Conservation (phyloP, 768 basidiomycete species). For the Tricholoma saponaceum region DNA sequence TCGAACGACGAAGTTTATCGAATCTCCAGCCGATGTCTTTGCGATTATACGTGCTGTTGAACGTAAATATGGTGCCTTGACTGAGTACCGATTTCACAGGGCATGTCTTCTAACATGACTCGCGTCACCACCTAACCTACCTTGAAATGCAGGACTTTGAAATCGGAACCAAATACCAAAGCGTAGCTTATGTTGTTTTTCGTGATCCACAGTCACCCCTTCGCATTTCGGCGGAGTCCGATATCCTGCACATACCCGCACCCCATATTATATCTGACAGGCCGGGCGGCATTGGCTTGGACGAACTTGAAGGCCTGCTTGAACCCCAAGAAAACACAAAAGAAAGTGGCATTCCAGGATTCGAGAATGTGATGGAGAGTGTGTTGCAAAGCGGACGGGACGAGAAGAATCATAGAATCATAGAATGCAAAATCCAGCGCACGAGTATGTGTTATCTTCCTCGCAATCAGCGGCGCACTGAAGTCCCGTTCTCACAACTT, state of each 20-base stretch:
- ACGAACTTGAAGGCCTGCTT: conserved; percentile 27
- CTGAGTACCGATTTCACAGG: conserved; percentile 37
- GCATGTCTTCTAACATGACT: conserved; percentile 23
- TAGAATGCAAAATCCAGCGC: conserved; percentile 18
- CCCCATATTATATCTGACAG: conserved; percentile 14
- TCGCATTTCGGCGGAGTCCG: conserved; percentile 27
- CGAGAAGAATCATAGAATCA: conserved; percentile 5
- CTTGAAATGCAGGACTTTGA: conserved; percentile 42
- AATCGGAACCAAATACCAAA: conserved; percentile 37
- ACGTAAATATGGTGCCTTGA: conserved; percentile 45
- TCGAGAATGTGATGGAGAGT: conserved; percentile 6
- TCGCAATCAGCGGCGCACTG: not conserved
- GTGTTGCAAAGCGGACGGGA: conserved; percentile 1
- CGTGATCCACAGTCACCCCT: conserved; percentile 36
- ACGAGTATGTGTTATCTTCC: conserved; percentile 9
- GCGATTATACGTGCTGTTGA: conserved; percentile 54
- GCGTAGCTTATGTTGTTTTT: conserved; percentile 41
- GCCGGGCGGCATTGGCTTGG: conserved; percentile 31
- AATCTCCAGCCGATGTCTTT: conserved; percentile 46
- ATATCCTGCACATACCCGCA: conserved; percentile 23
- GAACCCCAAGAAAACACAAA: conserved; percentile 11
- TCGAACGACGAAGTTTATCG: conserved; percentile 35
- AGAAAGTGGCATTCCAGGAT: not conserved
- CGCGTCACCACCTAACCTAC: not conserved
- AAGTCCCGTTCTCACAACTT: not conserved